Conservation (phyloP, 176 grass and related monocot species). For the Oryza coarctata region DNA sequence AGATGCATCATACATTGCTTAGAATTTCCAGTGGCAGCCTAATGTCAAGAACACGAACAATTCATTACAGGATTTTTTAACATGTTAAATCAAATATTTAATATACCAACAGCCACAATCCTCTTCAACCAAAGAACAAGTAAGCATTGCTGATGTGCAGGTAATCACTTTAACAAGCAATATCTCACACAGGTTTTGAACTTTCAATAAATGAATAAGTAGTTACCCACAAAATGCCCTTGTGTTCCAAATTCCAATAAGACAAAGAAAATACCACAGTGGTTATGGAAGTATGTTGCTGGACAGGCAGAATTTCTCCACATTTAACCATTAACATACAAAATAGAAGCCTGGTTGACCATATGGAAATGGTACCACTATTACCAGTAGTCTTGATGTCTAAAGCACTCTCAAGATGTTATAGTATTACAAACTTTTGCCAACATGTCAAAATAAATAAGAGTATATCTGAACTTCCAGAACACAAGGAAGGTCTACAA, state of each 20-base stretch:
- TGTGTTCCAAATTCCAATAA: neutral
- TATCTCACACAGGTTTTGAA: neutral
- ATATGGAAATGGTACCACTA: neutral
- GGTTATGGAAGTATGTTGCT: neutral
- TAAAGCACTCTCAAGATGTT: neutral
- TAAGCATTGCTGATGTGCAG: neutral
- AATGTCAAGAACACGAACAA: conserved; percentile 20
- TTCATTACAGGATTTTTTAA: conserved; percentile 30
- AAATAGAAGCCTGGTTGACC: neutral
- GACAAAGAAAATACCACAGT: neutral
- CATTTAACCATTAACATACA: neutral
- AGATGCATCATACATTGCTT: conserved; percentile 2
- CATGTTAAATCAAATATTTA: neutral
- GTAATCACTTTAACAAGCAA: conserved; percentile 4
- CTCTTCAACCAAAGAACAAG: neutral
- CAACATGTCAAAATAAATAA: neutral
- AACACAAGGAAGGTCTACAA: conserved; percentile 16
- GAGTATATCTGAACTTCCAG: conserved; percentile 15
- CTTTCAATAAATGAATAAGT: conserved; percentile 18
- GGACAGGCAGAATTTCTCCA: neutral
- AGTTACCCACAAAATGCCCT: conserved; percentile 4
- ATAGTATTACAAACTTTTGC: neutral
- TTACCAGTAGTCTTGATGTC: conserved; percentile 6
- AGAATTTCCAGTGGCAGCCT: neutral
- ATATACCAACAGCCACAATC: conserved; percentile 6